phyloP scores from a whole-genome alignment of 2,329 filamentous ascomycete species.

The Ophidiomyces ophidiicola region DNA sequence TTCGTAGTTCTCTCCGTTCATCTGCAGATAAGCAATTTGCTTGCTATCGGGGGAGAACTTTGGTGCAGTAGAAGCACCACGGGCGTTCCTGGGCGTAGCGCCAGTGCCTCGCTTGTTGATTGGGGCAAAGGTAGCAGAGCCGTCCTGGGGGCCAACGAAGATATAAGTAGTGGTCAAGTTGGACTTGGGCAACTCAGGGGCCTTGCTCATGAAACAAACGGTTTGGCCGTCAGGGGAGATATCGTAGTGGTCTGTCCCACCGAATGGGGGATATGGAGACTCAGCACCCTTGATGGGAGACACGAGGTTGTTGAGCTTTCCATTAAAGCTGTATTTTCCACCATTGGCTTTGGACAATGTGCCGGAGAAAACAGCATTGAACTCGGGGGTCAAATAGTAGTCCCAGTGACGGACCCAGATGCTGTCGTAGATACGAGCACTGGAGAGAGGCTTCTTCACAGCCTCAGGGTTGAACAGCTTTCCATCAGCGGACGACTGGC shows the following conservation, averaged over 20 bases:
- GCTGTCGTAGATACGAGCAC: conserved; percentile 58
- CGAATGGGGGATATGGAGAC: conserved; percentile 50
- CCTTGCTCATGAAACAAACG: conserved; percentile 35
- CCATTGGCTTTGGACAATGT: conserved; percentile 37
- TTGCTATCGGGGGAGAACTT: conserved; percentile 63
- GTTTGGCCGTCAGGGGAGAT: conserved; percentile 34
- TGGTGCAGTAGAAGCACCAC: conserved; percentile 51
- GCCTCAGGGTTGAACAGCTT: conserved; percentile 54
- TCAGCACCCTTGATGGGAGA: conserved; percentile 34
- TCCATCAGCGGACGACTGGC: conserved; percentile 55
- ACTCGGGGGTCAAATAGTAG: conserved; percentile 55
- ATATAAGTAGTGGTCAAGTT: conserved; percentile 71
- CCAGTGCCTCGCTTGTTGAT: conserved; percentile 33
- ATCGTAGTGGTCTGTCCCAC: conserved; percentile 69
- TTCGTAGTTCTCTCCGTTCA: conserved; percentile 67
- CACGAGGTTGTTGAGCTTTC: conserved; percentile 43
- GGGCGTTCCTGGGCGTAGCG: conserved; percentile 39
- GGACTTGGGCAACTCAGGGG: conserved; percentile 30
- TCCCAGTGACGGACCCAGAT: conserved; percentile 80
- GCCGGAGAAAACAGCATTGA: conserved; percentile 61
- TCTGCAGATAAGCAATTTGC: conserved; percentile 63
- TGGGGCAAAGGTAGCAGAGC: conserved; percentile 41
- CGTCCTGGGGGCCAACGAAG: conserved; percentile 56
- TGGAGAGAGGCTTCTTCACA: conserved; percentile 48
- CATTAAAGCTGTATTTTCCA: conserved; percentile 34